Conservation (phyloP, 2,329 filamentous ascomycete species). For the Neopestalotiopsis rosae region DNA sequence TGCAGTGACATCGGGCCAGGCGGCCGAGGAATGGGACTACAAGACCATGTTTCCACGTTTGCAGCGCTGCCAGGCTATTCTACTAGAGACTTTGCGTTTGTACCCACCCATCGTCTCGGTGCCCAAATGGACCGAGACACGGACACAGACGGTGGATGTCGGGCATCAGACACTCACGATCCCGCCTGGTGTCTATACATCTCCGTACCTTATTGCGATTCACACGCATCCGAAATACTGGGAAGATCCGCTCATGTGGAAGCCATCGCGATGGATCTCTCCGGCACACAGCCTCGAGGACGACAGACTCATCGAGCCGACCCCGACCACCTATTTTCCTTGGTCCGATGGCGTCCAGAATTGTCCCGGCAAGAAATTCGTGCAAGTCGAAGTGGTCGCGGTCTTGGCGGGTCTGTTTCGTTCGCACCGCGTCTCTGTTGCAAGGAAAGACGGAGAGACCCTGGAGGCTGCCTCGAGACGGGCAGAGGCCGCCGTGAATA, state of each 20-base stretch:
- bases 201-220: constrained; percentile 13
- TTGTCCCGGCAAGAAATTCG: constrained; percentile 29
- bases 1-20: not conserved
- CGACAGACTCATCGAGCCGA: constrained; percentile 21
- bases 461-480: not conserved
- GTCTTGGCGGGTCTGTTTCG: constrained; percentile 21
- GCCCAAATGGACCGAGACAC: constrained; percentile 2
- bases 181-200: not conserved
- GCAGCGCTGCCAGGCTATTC: constrained; percentile 28
- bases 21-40: constrained; percentile 21
- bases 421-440: constrained; percentile 9
- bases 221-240: constrained; percentile 24
- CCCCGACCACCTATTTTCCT: constrained; percentile 23
- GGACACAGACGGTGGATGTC: not conserved
- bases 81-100: constrained; percentile 22
- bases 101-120: not conserved
- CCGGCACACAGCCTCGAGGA: not conserved
- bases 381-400: constrained; percentile 27
- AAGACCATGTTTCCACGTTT: constrained; percentile 25
- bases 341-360: constrained; percentile 29
- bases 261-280: constrained; percentile 17
- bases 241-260: constrained; percentile 17
- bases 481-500: not conserved
- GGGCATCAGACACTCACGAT: not conserved
- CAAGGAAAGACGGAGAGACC: not conserved